Percentiles rank a stretch among this genome's conserved stretches.
Conservation (phyloP, 305 asterid species). For the Ajuga reptans region DNA sequence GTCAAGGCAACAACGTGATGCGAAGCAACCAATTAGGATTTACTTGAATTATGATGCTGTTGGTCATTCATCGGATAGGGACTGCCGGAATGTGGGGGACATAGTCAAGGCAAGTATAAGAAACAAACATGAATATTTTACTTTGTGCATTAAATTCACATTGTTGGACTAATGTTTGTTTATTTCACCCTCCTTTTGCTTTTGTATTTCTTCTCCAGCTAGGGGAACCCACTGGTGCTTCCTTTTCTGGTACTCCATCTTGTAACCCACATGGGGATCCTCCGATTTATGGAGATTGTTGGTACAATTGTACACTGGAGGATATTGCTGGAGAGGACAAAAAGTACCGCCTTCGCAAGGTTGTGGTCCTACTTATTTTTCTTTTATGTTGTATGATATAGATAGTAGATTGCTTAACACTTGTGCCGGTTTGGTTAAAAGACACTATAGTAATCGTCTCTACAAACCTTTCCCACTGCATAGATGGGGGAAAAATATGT, state of each 20-base stretch:
- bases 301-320: slow-evolving; percentile 86
- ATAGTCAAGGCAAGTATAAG: slow-evolving; percentile 65
- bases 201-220: slow-evolving; percentile 42
- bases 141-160: background rate
- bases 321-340: slow-evolving; percentile 88
- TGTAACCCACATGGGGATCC: slow-evolving; percentile 88
- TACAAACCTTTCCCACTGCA: background rate
- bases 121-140: background rate
- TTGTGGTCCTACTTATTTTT: slow-evolving; percentile 21
- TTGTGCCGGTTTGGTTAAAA: background rate
- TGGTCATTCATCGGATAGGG: slow-evolving; percentile 91
- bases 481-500: background rate
- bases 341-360: slow-evolving; percentile 87
- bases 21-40: slow-evolving; percentile 71
- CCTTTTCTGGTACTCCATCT: slow-evolving; percentile 68
- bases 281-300: slow-evolving; percentile 82
- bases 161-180: slow-evolving; percentile 4
- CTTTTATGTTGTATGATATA: background rate
- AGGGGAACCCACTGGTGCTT: slow-evolving; percentile 82
- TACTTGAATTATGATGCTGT: slow-evolving; percentile 92
- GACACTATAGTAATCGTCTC: background rate
- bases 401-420: background rate
- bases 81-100: slow-evolving; percentile 71
- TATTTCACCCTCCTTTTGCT: background rate
- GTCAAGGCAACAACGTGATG: slow-evolving; percentile 35